Evolutionary conservation across 495 filamentous ascomycete species (phyloP).

Genomic region (Neurospora sp.): DNA sequence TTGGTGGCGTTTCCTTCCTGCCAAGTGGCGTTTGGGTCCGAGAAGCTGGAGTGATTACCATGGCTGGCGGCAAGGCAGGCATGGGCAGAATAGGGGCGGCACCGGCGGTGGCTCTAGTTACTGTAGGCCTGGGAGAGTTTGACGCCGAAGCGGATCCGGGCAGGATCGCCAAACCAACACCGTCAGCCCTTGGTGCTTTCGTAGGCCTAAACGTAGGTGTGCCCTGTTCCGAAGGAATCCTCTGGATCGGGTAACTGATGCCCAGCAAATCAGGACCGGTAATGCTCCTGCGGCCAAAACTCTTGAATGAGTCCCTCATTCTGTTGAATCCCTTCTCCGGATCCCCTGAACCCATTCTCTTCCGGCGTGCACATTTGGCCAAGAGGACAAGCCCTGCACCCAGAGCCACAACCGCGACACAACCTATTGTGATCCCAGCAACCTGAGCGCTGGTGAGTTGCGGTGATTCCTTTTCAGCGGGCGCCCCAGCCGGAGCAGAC

Average conservation of each 20-base stretch:
- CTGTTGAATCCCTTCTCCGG: conserved; percentile 30
- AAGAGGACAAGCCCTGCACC: conserved; percentile 32
- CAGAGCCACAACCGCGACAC: conserved; percentile 27
- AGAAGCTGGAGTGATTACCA: conserved; percentile 11
- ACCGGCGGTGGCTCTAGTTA: not conserved
- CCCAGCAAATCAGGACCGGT: not conserved
- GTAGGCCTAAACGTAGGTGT: conserved; percentile 7
- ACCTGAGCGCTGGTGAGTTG: conserved; percentile 30
- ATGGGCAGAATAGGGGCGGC: not conserved
- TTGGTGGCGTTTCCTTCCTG: conserved; percentile 18
- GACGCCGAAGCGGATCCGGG: conserved; percentile 11
- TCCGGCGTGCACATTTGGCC: conserved; percentile 27
- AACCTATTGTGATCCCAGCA: conserved; percentile 37
- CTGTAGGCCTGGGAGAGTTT: not conserved
- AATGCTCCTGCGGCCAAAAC: conserved; percentile 11
- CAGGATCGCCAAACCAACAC: conserved; percentile 35
- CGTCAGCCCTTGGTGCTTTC: conserved; percentile 16
- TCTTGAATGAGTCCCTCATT: conserved; percentile 23
- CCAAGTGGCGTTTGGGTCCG: conserved; percentile 11
- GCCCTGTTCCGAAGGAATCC: conserved; percentile 7
- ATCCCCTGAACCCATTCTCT: conserved; percentile 17
- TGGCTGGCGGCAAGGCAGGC: conserved; percentile 1
- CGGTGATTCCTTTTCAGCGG: not conserved
- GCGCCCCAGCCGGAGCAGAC: conserved; percentile 5
- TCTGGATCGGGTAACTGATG: conserved; percentile 26